Conservation (phyloP, 345 rosid species). For the Linum trigynum region DNA sequence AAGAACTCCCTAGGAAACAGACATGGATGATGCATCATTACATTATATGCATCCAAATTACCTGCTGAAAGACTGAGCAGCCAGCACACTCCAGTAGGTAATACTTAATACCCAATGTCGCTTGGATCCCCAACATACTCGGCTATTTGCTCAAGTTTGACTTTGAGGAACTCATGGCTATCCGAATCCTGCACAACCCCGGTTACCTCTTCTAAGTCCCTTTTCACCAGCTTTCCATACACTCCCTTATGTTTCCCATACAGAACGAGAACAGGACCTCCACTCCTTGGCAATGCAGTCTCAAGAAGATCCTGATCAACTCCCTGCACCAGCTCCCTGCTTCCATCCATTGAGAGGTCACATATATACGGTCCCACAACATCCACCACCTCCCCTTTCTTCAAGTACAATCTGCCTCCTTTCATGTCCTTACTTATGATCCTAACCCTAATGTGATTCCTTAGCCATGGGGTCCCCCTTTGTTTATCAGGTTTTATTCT, state of each 20-base stretch:
- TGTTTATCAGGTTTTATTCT: slow-evolving; percentile 12
- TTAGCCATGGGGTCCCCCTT: slow-evolving; percentile 44
- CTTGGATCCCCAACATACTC: slow-evolving; percentile 68
- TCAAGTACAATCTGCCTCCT: slow-evolving; percentile 63
- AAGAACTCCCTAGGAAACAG: too few relatives aligned
- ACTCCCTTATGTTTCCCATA: slow-evolving; percentile 61
- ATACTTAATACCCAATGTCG: neutral
- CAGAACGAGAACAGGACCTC: slow-evolving; percentile 57
- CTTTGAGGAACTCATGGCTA: slow-evolving; percentile 47
- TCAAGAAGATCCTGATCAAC: slow-evolving; percentile 72
- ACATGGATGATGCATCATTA: too few relatives aligned
- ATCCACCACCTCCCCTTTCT: slow-evolving; percentile 77
- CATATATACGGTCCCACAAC: slow-evolving; percentile 66
- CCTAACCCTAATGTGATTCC: slow-evolving; percentile 66
- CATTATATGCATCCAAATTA: too few relatives aligned
- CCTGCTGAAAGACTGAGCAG: too few relatives aligned
- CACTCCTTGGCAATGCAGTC: slow-evolving; percentile 75
- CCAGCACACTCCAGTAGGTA: too few relatives aligned
- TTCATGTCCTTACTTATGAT: slow-evolving; percentile 55
- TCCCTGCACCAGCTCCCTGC: slow-evolving; percentile 57
- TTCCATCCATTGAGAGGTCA: slow-evolving; percentile 66
- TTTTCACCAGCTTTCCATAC: slow-evolving; percentile 61
- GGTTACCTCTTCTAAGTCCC: slow-evolving; percentile 51
- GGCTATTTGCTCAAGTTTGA: slow-evolving; percentile 74
- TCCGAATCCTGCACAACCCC: slow-evolving; percentile 64